Evolutionary conservation across 2,329 filamentous ascomycete genomes (phyloP), one percentile per base, ranked within the genome.

Genomic region (Fusarium foetens): DNA sequence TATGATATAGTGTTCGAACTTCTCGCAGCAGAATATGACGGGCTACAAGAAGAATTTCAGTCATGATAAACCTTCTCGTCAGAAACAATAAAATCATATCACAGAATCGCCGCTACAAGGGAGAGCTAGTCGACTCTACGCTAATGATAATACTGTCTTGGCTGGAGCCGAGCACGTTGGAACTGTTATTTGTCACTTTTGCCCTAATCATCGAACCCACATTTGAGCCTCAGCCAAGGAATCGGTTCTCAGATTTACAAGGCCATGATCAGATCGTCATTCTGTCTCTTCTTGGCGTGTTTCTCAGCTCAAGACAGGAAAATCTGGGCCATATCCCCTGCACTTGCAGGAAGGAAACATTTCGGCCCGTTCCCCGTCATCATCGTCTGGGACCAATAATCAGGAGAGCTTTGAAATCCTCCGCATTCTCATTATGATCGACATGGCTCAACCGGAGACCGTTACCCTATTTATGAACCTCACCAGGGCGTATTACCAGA

Each of bases 401-500:
- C 36, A 43, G 8, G 14, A 25, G 8, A 5, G 27, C 12, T 48
- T 68, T 58, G 21, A 35, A 58, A 68, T 39, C 57, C 39, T 58
- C 35, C 36, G n/a, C 51, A 63, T 19, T 36, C 29, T 62, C 35
- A 48, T 46, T 35, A 62, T 45, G 54, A 67, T 67, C 64, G 35
- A n/a, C 49, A 39, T 25, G 14, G 14, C 33, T 27, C 9, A 13
- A 60, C 31, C 53, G 27, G 39, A 21, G 53, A 35, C 7, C 8
- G 5, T 33, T 45, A 1, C 38, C n/a, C 7, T 6, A 16, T 46
- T 27, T 6, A 31, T 11, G 19, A 46, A 4, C 19, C 10, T 21
- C 9, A 9, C n/a, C 19, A 35, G 46, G 51, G 48, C 11, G 11
- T 13, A 27, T 38, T 43, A 16, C 63, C 58, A 16, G 19, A 68